Conservation (phyloP, 1,284 basidiomycete species). For the Malassezia psittaci region DNA sequence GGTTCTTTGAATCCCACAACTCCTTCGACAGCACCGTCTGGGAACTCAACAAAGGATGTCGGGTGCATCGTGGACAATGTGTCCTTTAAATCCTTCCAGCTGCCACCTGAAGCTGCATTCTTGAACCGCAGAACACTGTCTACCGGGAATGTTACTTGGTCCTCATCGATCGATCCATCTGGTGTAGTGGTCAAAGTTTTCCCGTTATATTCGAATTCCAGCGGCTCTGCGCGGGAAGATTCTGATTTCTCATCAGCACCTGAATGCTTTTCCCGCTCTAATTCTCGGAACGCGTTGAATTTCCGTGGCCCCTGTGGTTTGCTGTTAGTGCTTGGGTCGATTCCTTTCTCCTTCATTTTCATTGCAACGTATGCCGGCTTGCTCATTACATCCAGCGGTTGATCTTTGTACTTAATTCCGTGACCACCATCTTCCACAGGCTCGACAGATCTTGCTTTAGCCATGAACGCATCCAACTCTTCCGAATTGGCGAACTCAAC, state of each 20-base stretch:
- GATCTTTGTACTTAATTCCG: slow-evolving; percentile 26
- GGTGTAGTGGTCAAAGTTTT: slow-evolving; percentile 56
- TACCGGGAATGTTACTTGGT: slow-evolving; percentile 58
- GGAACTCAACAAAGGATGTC: slow-evolving; percentile 34
- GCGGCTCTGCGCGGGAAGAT: slow-evolving; percentile 46
- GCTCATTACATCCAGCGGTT: slow-evolving; percentile 62
- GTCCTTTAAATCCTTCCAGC: slow-evolving; percentile 53
- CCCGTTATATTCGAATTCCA: slow-evolving; percentile 49
- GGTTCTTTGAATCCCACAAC: slow-evolving; percentile 49
- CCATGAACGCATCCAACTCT: slow-evolving; percentile 65
- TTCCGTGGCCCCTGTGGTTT: slow-evolving; percentile 24
- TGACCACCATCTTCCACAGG: slow-evolving; percentile 35
- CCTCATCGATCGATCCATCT: slow-evolving; percentile 60
- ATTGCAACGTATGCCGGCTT: slow-evolving; percentile 77
- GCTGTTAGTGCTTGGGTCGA: slow-evolving; percentile 54
- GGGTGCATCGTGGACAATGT: slow-evolving; percentile 33
- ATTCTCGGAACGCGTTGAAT: slow-evolving; percentile 84
- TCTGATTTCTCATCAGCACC: slow-evolving; percentile 38
- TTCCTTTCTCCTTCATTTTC: slow-evolving; percentile 93
- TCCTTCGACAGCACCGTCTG: slow-evolving; percentile 46
- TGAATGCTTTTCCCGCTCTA: slow-evolving; percentile 53
- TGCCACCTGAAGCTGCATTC: slow-evolving; percentile 45
- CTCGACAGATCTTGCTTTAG: slow-evolving; percentile 54
- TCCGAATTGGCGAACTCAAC: slow-evolving; percentile 72
- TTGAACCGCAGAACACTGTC: slow-evolving; percentile 65